These are phyloP conservation scores for Beauveria sp. DNA, from an alignment of 2,329 filamentous ascomycete genomes.

Conservation along the genomic window DNA sequence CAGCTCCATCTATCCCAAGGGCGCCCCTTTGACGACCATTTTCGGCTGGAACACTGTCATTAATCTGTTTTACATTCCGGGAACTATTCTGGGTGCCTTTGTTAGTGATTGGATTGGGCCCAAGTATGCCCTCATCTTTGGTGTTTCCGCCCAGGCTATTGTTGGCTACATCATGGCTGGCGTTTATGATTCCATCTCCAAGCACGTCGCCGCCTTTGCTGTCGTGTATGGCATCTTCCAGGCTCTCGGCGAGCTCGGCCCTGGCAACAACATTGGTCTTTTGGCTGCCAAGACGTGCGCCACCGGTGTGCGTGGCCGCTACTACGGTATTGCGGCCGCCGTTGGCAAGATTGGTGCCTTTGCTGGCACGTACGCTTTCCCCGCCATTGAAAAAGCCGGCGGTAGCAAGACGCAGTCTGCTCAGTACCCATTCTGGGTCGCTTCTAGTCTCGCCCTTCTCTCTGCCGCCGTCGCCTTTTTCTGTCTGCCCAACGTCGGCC, in stretches of 20 bases:
- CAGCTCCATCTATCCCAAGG: slow-evolving; percentile 50
- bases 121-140: slow-evolving; percentile 62
- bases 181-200: slow-evolving; percentile 62
- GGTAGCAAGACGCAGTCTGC: slow-evolving; percentile 49
- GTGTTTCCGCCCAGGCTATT: slow-evolving; percentile 64
- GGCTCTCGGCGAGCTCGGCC: slow-evolving; percentile 51
- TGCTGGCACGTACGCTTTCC: slow-evolving; percentile 76
- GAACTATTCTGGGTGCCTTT: slow-evolving; percentile 69
- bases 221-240: slow-evolving; percentile 32
- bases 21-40: slow-evolving; percentile 60
- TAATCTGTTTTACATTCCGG: slow-evolving; percentile 84
- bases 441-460: slow-evolving; percentile 67
- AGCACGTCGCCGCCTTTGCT: slow-evolving; percentile 32
- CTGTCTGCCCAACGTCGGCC: slow-evolving; percentile 67
- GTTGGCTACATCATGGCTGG: slow-evolving; percentile 88
- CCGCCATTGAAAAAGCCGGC: slow-evolving; percentile 59
- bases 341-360: slow-evolving; percentile 76
- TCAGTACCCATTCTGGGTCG: slow-evolving; percentile 89
- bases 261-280: slow-evolving; percentile 86
- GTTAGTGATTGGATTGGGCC: slow-evolving; percentile 74
- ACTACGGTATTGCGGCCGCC: slow-evolving; percentile 65
- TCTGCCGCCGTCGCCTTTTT: slow-evolving; percentile 53
- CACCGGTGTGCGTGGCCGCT: slow-evolving; percentile 73
- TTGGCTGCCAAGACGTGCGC: slow-evolving; percentile 82
- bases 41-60: slow-evolving; percentile 88